Evolutionary conservation across 2,329 filamentous ascomycete species (phyloP).

Genomic region (Sporothrix luriei): DNA sequence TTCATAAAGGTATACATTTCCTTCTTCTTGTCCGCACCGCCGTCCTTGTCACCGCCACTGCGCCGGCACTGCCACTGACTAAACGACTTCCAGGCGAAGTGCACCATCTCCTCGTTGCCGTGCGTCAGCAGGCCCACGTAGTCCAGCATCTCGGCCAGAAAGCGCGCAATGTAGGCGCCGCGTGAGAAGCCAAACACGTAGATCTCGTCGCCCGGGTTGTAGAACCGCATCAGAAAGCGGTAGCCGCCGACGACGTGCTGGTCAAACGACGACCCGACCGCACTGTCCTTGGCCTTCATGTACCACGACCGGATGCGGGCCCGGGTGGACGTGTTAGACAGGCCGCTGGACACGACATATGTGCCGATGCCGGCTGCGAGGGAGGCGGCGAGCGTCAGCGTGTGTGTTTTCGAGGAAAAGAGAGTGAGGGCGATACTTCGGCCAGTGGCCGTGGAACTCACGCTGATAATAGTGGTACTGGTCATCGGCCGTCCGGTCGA

Average conservation of each 20-base stretch:
- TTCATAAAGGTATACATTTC: slow-evolving; percentile 75
- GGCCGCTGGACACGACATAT: slow-evolving; percentile 64
- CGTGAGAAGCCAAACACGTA: slow-evolving; percentile 76
- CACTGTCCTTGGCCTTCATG: slow-evolving; percentile 74
- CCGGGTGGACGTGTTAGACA: slow-evolving; percentile 59
- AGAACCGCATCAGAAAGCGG: slow-evolving; percentile 75
- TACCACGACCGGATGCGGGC: slow-evolving; percentile 68
- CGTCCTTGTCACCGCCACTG: slow-evolving; percentile 41
- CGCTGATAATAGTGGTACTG: slow-evolving; percentile 68
- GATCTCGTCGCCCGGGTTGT: slow-evolving; percentile 64
- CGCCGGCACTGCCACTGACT: slow-evolving; percentile 69
- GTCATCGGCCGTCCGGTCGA: slow-evolving; percentile 63
- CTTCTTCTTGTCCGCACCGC: slow-evolving; percentile 46
- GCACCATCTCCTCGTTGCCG: slow-evolving; percentile 83
- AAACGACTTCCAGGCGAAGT: slow-evolving; percentile 83
- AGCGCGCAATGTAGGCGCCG: slow-evolving; percentile 72
- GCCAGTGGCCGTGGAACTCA: slow-evolving; percentile 36
- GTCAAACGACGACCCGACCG: slow-evolving; percentile 77
- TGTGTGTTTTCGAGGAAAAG: not conserved
- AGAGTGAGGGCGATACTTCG: slow-evolving; percentile 28
- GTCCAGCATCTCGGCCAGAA: slow-evolving; percentile 82
- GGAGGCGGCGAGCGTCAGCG: too few species aligned
- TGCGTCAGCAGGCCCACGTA: slow-evolving; percentile 76
- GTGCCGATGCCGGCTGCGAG: slow-evolving; percentile 68
- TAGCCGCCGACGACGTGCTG: slow-evolving; percentile 84